A percentile compares a stretch with the other conserved stretches of the same genome.
phyloP scores from a whole-genome alignment of 1,284 basidiomycete species.

The Wallemia mellicola region DNA sequence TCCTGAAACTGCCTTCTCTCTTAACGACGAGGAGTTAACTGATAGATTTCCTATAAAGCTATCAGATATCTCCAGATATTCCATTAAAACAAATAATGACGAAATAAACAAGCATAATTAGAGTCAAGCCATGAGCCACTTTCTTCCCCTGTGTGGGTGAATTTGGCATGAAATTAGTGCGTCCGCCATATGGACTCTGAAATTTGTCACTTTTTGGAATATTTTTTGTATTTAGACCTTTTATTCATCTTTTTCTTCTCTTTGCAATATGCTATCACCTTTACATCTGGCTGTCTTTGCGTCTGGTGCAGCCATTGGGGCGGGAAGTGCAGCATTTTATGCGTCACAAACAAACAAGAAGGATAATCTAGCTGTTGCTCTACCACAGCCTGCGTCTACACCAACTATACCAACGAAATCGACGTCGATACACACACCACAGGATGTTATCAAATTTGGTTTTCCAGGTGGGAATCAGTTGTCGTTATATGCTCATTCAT shows the following conservation, averaged over 20 bases:
- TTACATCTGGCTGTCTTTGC: not conserved
- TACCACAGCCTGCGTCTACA: not conserved
- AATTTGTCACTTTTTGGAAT: not conserved
- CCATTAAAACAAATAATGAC: not conserved
- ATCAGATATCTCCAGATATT: no score
- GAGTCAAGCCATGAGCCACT: not conserved
- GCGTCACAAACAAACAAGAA: not conserved
- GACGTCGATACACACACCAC: not conserved
- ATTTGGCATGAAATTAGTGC: not conserved
- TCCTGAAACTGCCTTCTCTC: not conserved
- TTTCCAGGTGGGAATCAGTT: not conserved
- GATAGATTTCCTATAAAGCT: no score
- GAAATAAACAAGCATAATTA: constrained; percentile 1
- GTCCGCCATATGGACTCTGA: not conserved
- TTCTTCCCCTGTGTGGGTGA: constrained; percentile 1
- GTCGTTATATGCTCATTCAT: not conserved
- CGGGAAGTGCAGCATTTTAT: not conserved
- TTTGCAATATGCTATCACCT: not conserved
- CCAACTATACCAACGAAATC: not conserved
- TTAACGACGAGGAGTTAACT: not conserved
- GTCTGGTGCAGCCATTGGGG: not conserved
- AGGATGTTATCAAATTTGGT: not conserved
- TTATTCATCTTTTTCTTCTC: not conserved
- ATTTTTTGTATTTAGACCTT: not conserved
- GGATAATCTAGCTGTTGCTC: not conserved